Evolutionary conservation across 495 filamentous ascomycete species (phyloP).

Genomic region (Penicillium mononematosum): DNA sequence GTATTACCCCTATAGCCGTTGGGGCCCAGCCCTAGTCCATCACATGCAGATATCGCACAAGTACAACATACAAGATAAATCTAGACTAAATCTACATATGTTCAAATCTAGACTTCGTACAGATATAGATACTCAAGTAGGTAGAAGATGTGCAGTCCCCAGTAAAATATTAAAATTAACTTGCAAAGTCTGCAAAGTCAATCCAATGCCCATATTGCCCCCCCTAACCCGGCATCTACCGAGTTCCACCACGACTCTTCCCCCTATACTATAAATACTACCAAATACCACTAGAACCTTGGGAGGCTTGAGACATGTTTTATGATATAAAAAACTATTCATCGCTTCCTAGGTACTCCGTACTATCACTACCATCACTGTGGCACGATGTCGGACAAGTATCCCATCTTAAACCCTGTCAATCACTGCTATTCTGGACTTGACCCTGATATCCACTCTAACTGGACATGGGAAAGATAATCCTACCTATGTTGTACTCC

Average conservation of each 20-base stretch:
- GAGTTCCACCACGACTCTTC: slow-evolving; percentile 9
- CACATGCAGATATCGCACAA: slow-evolving; percentile 1
- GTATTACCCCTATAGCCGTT: not conserved
- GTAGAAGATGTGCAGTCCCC: not conserved
- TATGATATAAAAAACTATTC: not conserved
- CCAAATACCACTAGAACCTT: no score
- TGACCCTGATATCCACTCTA: slow-evolving; percentile 8
- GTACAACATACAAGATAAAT: not conserved
- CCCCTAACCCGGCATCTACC: slow-evolving; percentile 17
- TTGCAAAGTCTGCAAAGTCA: not conserved
- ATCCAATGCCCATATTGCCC: not conserved
- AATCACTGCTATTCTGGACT: slow-evolving; percentile 17
- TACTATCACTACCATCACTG: not conserved
- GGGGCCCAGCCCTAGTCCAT: slow-evolving; percentile 12
- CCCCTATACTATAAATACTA: not conserved
- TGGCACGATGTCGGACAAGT: not conserved
- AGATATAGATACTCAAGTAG: not conserved
- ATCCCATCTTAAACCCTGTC: slow-evolving; percentile 16
- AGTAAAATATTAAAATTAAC: not conserved
- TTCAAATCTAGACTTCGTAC: not conserved
- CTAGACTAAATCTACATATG: not conserved
- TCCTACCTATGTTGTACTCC: not conserved
- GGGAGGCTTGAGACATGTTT: slow-evolving; percentile 12
- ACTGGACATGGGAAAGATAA: slow-evolving; percentile 6
- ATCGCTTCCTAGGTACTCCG: no score